Percentiles rank a stretch among this genome's conserved stretches.
Conservation (phyloP, 2,329 filamentous ascomycete genomes). For the Helotiales sp. region DNA sequence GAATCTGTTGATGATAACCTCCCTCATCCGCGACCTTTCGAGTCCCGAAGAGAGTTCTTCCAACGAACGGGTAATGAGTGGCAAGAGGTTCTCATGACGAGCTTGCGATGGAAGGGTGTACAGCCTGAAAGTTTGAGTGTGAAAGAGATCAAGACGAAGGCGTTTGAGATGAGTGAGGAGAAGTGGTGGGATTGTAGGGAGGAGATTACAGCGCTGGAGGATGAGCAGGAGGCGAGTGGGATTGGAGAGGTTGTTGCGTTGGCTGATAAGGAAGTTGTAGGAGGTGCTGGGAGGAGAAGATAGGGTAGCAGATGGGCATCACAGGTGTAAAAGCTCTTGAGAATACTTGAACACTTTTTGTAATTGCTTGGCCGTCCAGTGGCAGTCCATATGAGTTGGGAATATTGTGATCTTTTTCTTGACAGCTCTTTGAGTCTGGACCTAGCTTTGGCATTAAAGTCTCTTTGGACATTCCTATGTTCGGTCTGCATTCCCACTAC, state of each 20-base stretch:
- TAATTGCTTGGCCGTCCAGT: too few species aligned
- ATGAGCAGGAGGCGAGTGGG: conserved; percentile 83
- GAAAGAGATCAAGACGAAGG: conserved; percentile 91
- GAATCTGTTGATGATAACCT: conserved; percentile 31
- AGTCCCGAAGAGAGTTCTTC: conserved; percentile 90
- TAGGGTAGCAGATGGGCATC: conserved; percentile 13
- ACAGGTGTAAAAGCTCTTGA: too few species aligned
- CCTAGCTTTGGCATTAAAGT: too few species aligned
- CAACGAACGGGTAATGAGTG: conserved; percentile 82
- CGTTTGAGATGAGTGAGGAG: conserved; percentile 88
- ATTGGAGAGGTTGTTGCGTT: conserved; percentile 93
- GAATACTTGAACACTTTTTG: too few species aligned
- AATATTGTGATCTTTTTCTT: too few species aligned
- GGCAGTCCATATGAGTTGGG: too few species aligned
- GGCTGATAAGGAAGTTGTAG: conserved; percentile 62
- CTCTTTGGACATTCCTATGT: too few species aligned
- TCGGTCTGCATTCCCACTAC: too few species aligned
- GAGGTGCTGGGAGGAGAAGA: conserved; percentile 30
- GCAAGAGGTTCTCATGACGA: conserved; percentile 83
- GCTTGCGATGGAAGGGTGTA: conserved; percentile 66
- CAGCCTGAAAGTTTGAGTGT: conserved; percentile 68
- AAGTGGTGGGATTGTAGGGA: conserved; percentile 99
- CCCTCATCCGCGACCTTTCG: conserved; percentile 58
- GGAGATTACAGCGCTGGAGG: conserved; percentile 86
- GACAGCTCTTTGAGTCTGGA: too few species aligned